Base-by-base conservation (phyloP, 2,329 filamentous ascomycete species). In the Xylogone sp. region DNA sequence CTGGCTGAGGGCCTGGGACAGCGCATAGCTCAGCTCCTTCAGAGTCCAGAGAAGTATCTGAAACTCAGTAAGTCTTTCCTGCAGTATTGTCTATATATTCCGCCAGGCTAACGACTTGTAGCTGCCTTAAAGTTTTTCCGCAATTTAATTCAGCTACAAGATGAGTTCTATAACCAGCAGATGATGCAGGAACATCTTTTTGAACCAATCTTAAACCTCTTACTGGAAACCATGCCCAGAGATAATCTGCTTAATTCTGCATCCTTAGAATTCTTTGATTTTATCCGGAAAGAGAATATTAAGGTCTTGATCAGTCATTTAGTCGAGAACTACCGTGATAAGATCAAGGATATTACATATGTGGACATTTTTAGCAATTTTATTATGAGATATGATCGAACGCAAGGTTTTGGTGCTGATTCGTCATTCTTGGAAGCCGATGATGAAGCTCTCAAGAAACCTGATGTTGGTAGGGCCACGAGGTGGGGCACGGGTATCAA, bases 191-290 rank as follows among this genome's bases (percentile, higher is more conserved):
- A 92, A 65, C 83, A 86, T 53, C 83, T 94, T 0, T 84, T 97
- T 53, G 88, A 87, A 42, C 88, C 91, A 1, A 88, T 97, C 29
- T 75, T 99, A 13, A 83, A 94, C 59, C 86, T 97, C 34, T 80
- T 97, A 29, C 81, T 87, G 50, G 83, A 88, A 58, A 94, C 90
- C 0, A 87, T 97, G 81, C 90, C 92, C 1, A 83, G 91, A 42
- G 93, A 99, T 68, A 97, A 97, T 60, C 77, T 99, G 2, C 78
- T 97, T 27, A 95, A 94, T 68, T 97, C 93, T 1, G 93, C 92
- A 8, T 96, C 90, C 61, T 77, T 97, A 9, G 94, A 99, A 64
- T 81, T 99, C 43, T 97, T 99, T 58, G 91, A 96, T 63, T 91
- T 87, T 63, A 88, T 97, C 62, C 90, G 86, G 66, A 84, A 85